phyloP scores from a whole-genome alignment of 2,329 filamentous ascomycete species.

The Venturia effusa region DNA sequence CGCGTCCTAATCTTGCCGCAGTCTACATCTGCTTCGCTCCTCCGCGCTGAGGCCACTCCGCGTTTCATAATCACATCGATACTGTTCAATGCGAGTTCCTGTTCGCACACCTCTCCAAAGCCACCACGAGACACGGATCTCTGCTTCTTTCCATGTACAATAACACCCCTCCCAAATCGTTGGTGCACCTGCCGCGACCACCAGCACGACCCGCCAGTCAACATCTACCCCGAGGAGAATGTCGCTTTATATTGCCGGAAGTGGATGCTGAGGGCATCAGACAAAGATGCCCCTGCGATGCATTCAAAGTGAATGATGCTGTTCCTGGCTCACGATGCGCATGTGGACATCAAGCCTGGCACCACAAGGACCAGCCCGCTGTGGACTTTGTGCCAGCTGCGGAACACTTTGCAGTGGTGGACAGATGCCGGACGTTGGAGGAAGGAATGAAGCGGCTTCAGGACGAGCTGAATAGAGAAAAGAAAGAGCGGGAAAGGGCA shows the following conservation, averaged over 20 bases:
- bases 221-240: conserved; percentile 21
- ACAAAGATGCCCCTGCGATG: conserved; percentile 34
- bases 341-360: conserved; percentile 38
- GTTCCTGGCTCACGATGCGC: conserved; percentile 32
- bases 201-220: conserved; percentile 14
- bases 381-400: conserved; percentile 23
- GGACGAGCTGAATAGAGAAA: conserved; percentile 10
- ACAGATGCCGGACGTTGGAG: conserved; percentile 24
- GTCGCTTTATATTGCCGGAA: conserved; percentile 21
- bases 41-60: neutral
- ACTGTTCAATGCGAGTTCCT: neutral
- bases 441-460: conserved; percentile 11
- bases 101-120: neutral
- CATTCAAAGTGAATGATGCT: conserved; percentile 25
- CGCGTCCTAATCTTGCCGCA: neutral
- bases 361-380: conserved; percentile 27
- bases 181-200: conserved; percentile 14
- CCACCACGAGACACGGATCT: neutral
- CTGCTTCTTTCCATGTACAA: conserved; percentile 5
- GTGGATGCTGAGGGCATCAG: conserved; percentile 16
- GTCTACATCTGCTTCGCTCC: neutral
- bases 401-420: conserved; percentile 24
- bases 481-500: conserved; percentile 7
- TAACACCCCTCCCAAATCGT: conserved; percentile 5
- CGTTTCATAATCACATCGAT: neutral